Conservation (phyloP, 768 basidiomycete genomes). For the Amanita pseudoporphyria region DNA sequence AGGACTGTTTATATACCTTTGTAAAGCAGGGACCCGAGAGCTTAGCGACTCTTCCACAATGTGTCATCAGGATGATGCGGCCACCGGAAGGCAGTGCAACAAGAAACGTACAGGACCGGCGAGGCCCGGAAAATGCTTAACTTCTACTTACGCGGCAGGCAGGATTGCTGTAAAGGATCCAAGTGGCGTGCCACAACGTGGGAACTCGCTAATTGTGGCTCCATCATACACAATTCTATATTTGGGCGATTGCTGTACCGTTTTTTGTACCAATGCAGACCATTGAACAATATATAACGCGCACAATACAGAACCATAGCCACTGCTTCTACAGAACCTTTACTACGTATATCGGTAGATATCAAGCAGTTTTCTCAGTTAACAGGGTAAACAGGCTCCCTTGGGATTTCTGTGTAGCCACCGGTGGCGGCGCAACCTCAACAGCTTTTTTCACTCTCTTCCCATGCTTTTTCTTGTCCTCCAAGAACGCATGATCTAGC, state of each 20-base stretch:
- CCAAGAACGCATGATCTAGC: conserved; percentile 38
- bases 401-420: neutral
- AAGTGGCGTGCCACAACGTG: neutral
- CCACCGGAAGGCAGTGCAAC: neutral
- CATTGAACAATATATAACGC: neutral
- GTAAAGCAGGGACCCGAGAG: no score
- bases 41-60: no score
- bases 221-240: neutral
- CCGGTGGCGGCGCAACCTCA: neutral
- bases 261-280: neutral
- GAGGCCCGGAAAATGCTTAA: no score
- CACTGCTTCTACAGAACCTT: neutral
- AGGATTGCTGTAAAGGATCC: conserved; percentile 2
- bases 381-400: neutral
- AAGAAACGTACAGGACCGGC: no score
- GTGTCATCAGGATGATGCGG: no score
- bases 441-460: conserved; percentile 21
- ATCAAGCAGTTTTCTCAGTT: conserved; percentile 1
- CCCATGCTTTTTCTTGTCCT: conserved; percentile 35
- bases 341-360: neutral
- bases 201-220: neutral
- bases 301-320: neutral
- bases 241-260: neutral
- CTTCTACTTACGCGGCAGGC: neutral
- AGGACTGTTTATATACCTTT: no score